Evolutionary conservation across 371 early-diverging fungal genomes (phyloP).

Genomic region (Mortierella sp.): DNA sequence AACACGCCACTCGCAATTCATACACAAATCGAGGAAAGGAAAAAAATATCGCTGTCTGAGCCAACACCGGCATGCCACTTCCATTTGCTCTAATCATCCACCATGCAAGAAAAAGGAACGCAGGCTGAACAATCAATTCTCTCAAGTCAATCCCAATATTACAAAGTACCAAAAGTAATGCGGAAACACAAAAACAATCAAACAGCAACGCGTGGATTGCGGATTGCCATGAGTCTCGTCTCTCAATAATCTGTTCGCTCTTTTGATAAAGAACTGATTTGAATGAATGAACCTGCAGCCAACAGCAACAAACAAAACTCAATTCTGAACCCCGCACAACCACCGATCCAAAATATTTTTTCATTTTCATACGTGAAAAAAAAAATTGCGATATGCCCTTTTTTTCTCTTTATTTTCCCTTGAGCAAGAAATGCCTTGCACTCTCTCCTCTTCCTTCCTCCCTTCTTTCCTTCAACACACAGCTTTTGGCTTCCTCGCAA

Average conservation of each 20-base stretch:
- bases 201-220: not conserved
- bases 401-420: not conserved
- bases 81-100: not conserved
- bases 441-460: not conserved
- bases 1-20: not conserved
- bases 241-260: not conserved
- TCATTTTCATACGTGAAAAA: not conserved
- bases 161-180: not conserved
- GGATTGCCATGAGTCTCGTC: not conserved
- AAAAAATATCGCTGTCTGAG: not conserved
- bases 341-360: not conserved
- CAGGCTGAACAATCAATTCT: not conserved
- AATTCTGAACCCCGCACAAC: slow-evolving; percentile 9
- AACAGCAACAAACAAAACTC: not conserved
- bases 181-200: not conserved
- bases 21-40: not conserved
- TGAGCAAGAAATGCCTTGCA: not conserved
- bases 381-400: not conserved
- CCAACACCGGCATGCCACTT: not conserved
- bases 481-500: not conserved
- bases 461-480: not conserved
- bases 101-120: not conserved
- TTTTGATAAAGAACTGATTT: not conserved
- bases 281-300: slow-evolving; percentile 5
- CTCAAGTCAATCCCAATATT: not conserved